phyloP scores from a whole-genome alignment of 1,284 basidiomycete genomes.

The Mixia osmundae region DNA sequence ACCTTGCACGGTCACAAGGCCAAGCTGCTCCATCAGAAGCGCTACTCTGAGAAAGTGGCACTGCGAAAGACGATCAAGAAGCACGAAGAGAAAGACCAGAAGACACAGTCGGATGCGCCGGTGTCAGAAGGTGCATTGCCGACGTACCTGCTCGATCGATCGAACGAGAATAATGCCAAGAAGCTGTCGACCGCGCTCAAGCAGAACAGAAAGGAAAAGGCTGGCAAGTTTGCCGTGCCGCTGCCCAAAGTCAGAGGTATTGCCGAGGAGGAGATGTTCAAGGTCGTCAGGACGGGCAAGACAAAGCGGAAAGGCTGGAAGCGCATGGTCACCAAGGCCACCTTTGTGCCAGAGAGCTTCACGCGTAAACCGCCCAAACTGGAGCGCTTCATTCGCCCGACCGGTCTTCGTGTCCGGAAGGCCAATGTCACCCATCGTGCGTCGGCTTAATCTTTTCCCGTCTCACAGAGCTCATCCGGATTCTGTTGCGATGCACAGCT shows the following conservation, averaged over 20 bases:
- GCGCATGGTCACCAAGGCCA: constrained; percentile 98
- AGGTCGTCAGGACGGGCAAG: constrained; percentile 96
- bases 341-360: constrained; percentile 76
- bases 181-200: constrained; percentile 93
- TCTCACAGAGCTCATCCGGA: not conserved
- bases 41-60: constrained; percentile 91
- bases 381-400: constrained; percentile 92
- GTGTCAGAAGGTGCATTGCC: constrained; percentile 73
- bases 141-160: constrained; percentile 85
- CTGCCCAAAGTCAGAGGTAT: constrained; percentile 92
- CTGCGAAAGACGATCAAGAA: constrained; percentile 98
- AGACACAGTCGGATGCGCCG: constrained; percentile 59
- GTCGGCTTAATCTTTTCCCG: constrained; percentile 20
- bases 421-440: constrained; percentile 95
- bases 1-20: constrained; percentile 92
- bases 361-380: constrained; percentile 98
- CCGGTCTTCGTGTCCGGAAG: constrained; percentile 93
- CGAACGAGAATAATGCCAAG: constrained; percentile 92
- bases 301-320: constrained; percentile 96
- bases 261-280: constrained; percentile 99
- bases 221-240: constrained; percentile 90
- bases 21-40: constrained; percentile 85
- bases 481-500: not conserved
- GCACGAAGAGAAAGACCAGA: constrained; percentile 95
- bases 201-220: constrained; percentile 97